Conservation (phyloP, 169 alveolate genomes). For the Sarcocystis neurona region DNA sequence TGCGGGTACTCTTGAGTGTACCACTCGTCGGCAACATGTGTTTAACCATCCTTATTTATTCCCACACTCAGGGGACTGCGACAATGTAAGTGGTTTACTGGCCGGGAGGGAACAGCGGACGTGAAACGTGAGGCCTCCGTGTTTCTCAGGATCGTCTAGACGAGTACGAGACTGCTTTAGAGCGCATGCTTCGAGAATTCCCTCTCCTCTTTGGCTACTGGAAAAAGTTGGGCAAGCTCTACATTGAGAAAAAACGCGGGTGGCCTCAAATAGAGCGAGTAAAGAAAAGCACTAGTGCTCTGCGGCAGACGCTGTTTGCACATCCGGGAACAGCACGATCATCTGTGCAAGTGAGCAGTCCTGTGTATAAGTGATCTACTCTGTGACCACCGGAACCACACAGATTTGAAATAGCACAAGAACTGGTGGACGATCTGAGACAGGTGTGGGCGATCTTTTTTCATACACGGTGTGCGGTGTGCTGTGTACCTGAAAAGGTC, state of each 20-base stretch:
- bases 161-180: constrained; percentile 52
- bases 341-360: too few relatives aligned
- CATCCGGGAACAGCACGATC: too few relatives aligned
- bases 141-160: constrained; percentile 51
- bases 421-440: too few relatives aligned
- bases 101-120: background rate
- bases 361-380: too few relatives aligned
- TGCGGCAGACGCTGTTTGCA: too few relatives aligned
- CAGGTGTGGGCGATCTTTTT: too few relatives aligned
- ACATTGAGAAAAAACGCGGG: constrained; percentile 43
- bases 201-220: constrained; percentile 69
- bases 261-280: constrained; percentile 54
- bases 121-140: constrained; percentile 31
- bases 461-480: too few relatives aligned
- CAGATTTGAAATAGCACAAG: too few relatives aligned
- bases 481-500: constrained; percentile 29
- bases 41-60: background rate
- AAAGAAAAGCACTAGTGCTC: background rate
- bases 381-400: too few relatives aligned
- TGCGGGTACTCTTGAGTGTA: background rate
- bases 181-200: constrained; percentile 52
- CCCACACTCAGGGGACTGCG: background rate
- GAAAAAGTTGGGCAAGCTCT: constrained; percentile 57
- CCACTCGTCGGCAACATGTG: background rate
- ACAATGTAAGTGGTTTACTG: background rate